Conservation (phyloP, 2,329 filamentous ascomycete species). For the Massarina eburnea region DNA sequence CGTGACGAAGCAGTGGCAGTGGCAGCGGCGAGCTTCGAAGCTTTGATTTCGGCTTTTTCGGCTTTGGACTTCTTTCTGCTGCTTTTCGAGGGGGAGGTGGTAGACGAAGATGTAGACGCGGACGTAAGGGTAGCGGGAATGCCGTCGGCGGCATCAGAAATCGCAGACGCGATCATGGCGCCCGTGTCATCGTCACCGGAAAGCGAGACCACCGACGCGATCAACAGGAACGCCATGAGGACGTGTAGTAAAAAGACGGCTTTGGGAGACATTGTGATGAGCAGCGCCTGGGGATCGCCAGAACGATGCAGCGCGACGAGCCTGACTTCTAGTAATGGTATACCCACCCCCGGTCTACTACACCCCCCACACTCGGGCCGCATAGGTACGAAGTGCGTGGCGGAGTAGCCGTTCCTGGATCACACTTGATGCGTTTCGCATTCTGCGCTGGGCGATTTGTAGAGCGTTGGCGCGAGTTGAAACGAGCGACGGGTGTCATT, state of each 20-base stretch:
- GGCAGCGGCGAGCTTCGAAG: not conserved
- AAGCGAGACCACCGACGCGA: not conserved
- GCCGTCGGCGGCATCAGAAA: not conserved
- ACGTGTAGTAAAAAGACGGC: not conserved
- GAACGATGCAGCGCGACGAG: not conserved
- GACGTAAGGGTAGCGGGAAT: not conserved
- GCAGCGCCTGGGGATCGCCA: slow-evolving; percentile 1
- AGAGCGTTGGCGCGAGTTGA: not conserved
- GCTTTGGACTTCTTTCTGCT: not conserved
- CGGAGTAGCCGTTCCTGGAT: not conserved
- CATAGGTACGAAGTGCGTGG: not conserved
- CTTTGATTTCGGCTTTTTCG: too few species aligned
- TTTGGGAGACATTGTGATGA: not conserved
- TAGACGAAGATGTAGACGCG: not conserved
- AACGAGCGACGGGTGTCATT: not conserved
- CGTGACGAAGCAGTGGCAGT: not conserved
- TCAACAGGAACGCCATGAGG: not conserved
- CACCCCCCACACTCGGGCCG: too few species aligned
- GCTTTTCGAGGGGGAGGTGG: not conserved
- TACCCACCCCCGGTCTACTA: too few species aligned
- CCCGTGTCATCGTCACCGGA: not conserved
- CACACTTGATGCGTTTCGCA: slow-evolving; percentile 3
- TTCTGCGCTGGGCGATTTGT: not conserved
- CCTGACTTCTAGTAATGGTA: not conserved
- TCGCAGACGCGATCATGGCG: not conserved